Percentiles rank a stretch among this genome's conserved stretches.
Evolutionary conservation across 176 grass and related monocot genomes (phyloP).

Genomic region (Carex kokanica): DNA sequence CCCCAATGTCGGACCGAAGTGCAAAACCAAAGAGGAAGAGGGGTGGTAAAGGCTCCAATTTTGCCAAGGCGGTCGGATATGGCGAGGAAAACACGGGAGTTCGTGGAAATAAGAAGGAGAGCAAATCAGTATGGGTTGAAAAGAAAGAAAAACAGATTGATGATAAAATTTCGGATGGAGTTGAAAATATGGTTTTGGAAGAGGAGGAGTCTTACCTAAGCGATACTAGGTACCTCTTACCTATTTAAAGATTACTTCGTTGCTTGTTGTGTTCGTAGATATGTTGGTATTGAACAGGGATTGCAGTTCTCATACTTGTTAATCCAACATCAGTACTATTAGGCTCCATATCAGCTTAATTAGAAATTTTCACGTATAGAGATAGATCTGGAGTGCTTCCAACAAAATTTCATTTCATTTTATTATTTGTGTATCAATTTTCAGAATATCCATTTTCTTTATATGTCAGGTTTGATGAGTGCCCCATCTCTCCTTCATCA

Average conservation of each 20-base stretch:
- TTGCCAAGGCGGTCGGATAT: slow-evolving; percentile 22
- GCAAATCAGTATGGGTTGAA: not conserved
- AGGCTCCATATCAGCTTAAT: not conserved
- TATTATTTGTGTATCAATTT: not conserved
- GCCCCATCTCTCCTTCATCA: slow-evolving; percentile 49
- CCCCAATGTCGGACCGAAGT: slow-evolving; percentile 4
- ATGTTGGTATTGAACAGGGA: no score
- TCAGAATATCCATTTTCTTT: not conserved
- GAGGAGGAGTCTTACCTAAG: slow-evolving; percentile 71
- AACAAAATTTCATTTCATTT: not conserved
- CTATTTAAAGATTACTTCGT: not conserved
- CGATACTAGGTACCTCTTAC: slow-evolving; percentile 54
- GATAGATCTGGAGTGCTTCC: not conserved
- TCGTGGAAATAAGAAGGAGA: slow-evolving; percentile 18
- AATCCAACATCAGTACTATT: not conserved
- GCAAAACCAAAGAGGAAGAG: slow-evolving; percentile 33
- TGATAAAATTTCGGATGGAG: not conserved
- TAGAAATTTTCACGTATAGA: not conserved
- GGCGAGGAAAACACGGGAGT: slow-evolving; percentile 19
- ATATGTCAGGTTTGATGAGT: slow-evolving; percentile 61
- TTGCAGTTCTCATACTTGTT: not conserved
- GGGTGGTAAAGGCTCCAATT: slow-evolving; percentile 16
- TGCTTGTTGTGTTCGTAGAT: not conserved
- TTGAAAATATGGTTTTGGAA: not conserved
- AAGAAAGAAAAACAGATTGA: not conserved